phyloP scores from a whole-genome alignment of 495 filamentous ascomycete species.

The Glarea lozoyensis region DNA sequence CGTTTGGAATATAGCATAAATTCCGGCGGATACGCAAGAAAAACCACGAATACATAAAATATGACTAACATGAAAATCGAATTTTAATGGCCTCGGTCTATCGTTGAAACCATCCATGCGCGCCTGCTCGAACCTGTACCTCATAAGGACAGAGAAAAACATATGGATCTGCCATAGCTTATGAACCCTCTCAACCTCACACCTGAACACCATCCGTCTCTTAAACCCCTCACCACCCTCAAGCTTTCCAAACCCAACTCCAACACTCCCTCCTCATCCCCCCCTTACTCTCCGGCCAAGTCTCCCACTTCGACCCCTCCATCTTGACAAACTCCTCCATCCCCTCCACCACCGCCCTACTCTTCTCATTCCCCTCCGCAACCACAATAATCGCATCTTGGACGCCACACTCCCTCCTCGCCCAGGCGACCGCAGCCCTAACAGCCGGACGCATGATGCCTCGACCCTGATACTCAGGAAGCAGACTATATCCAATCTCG shows the following conservation, averaged over 20 bases:
- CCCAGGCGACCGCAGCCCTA: slow-evolving; percentile 3
- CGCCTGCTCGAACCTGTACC: too few relatives aligned
- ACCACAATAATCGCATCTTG: neutral
- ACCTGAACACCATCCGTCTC: neutral
- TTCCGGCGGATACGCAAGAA: too few relatives aligned
- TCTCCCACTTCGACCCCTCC: neutral
- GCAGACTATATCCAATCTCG: slow-evolving; percentile 10
- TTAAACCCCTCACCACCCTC: neutral
- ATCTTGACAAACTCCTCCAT: slow-evolving; percentile 1
- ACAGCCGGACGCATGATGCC: slow-evolving; percentile 7
- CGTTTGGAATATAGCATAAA: too few relatives aligned
- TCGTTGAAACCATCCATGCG: too few relatives aligned
- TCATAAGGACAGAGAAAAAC: too few relatives aligned
- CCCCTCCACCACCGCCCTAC: neutral
- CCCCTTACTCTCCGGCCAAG: slow-evolving; percentile 7
- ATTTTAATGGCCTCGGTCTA: too few relatives aligned
- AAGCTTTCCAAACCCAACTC: slow-evolving; percentile 6
- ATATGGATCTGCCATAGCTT: too few relatives aligned
- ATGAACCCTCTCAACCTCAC: neutral
- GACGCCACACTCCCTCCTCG: neutral
- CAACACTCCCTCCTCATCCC: slow-evolving; percentile 4
- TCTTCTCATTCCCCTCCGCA: neutral
- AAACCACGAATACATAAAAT: too few relatives aligned
- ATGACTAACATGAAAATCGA: too few relatives aligned
- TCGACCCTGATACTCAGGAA: slow-evolving; percentile 2